Evolutionary conservation across 495 filamentous ascomycete genomes (phyloP).

Genomic region (Xylaria nigripes): DNA sequence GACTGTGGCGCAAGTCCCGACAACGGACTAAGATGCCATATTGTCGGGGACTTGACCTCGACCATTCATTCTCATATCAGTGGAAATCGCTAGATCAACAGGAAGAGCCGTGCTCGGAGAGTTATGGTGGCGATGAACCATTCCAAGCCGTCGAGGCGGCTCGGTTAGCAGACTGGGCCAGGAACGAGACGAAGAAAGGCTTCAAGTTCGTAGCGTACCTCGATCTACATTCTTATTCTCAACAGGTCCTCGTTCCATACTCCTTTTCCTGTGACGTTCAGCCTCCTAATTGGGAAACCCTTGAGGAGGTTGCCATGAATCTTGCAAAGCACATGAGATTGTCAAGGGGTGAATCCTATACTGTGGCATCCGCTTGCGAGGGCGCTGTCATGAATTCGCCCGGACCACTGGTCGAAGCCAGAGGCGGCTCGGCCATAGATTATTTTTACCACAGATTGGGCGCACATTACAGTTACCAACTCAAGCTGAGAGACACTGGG

Average conservation of each 20-base stretch:
- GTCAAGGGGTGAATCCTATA: constrained; percentile 66
- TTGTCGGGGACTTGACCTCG: constrained; percentile 83
- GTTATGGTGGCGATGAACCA: constrained; percentile 72
- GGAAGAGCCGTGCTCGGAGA: constrained; percentile 85
- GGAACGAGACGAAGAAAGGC: constrained; percentile 68
- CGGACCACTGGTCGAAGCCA: constrained; percentile 47
- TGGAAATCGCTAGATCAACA: constrained; percentile 64
- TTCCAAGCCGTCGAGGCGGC: constrained; percentile 79
- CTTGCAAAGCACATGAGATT: constrained; percentile 83
- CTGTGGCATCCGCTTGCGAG: constrained; percentile 80
- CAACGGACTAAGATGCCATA: constrained; percentile 74
- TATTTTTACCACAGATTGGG: constrained; percentile 90
- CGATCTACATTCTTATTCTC: constrained; percentile 92
- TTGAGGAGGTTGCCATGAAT: constrained; percentile 81
- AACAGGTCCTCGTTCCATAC: constrained; percentile 91
- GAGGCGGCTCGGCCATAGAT: constrained; percentile 83
- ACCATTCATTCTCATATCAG: constrained; percentile 74
- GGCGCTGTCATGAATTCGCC: constrained; percentile 48
- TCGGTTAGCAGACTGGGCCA: constrained; percentile 72
- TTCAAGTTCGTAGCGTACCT: constrained; percentile 72
- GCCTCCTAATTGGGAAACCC: constrained; percentile 81
- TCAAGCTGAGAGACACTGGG: constrained; percentile 90
- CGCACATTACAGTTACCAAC: constrained; percentile 82
- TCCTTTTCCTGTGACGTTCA: constrained; percentile 68
- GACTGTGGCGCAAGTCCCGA: constrained; percentile 92